A percentile compares a stretch with the other conserved stretches of the same genome.
Evolutionary conservation across 768 basidiomycete species (phyloP).

Genomic region (Cystofilobasidium macerans): DNA sequence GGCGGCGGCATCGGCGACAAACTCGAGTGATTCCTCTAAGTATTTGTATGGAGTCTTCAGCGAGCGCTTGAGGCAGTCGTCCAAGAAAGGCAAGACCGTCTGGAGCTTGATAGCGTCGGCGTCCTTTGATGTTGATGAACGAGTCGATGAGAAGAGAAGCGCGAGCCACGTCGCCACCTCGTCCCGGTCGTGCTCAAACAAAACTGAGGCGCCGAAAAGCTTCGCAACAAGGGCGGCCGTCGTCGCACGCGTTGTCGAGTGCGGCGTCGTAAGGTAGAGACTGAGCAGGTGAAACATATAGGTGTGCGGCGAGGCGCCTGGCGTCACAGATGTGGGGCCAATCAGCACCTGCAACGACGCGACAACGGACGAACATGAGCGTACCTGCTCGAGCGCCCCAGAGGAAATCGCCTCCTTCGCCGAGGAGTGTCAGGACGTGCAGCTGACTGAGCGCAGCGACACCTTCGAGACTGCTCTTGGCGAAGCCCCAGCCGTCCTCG

Average conservation of each 20-base stretch:
- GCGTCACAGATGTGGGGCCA: not conserved
- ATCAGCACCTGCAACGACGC: not conserved
- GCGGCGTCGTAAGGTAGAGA: constrained; percentile 47
- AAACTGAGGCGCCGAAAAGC: constrained; percentile 57
- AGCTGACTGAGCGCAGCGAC: constrained; percentile 57
- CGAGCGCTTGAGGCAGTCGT: constrained; percentile 74
- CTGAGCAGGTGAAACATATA: constrained; percentile 63
- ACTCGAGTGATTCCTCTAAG: constrained; percentile 51
- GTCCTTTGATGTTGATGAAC: constrained; percentile 36
- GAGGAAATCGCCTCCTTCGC: constrained; percentile 63
- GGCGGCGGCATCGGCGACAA: not conserved
- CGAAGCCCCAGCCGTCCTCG: constrained; percentile 39
- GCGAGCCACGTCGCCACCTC: constrained; percentile 67
- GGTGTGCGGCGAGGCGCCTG: constrained; percentile 43
- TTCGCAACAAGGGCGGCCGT: constrained; percentile 51
- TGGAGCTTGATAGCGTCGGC: constrained; percentile 46
- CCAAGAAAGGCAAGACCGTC: constrained; percentile 56
- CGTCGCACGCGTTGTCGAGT: constrained; percentile 46
- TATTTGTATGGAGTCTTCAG: constrained; percentile 75
- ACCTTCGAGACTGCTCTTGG: constrained; percentile 37
- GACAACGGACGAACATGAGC: constrained; percentile 29
- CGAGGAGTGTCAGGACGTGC: constrained; percentile 64
- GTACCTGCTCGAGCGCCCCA: constrained; percentile 66
- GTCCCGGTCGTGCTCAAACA: constrained; percentile 64
- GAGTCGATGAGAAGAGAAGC: constrained; percentile 44